These are phyloP conservation scores for Inonotus hispidus DNA, from an alignment of 1,284 basidiomycete species.

Conservation along the genomic window DNA sequence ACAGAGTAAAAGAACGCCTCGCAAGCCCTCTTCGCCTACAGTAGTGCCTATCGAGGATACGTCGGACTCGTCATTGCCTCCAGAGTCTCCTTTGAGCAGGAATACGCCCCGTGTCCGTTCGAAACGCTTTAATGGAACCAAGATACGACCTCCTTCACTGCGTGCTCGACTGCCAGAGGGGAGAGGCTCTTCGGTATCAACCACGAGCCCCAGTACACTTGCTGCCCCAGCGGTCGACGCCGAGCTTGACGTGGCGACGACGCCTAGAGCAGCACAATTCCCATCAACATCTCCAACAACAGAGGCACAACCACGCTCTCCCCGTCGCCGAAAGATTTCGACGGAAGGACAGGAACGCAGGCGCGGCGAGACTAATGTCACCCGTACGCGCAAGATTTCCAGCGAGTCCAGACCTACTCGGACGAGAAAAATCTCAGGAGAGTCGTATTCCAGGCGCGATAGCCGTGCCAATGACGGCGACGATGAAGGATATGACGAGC, in stretches of 20 bases:
- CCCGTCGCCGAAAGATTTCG: conserved; percentile 29
- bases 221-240: conserved; percentile 46
- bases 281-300: conserved; percentile 27
- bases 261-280: conserved; percentile 52
- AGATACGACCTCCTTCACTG: conserved; percentile 40
- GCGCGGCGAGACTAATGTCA: conserved; percentile 33
- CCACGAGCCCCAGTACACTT: conserved; percentile 40
- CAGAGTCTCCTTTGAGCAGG: conserved; percentile 29
- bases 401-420: conserved; percentile 29
- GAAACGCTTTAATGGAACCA: conserved; percentile 35
- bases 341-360: conserved; percentile 26
- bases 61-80: conserved; percentile 43
- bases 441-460: conserved; percentile 27
- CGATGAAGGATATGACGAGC: conserved; percentile 72
- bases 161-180: conserved; percentile 32
- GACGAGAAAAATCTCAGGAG: conserved; percentile 10
- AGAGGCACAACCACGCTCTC: conserved; percentile 23
- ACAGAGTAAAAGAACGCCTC: conserved; percentile 30
- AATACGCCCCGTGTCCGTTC: conserved; percentile 36
- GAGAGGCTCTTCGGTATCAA: conserved; percentile 30
- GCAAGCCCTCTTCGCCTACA: conserved; percentile 34
- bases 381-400: conserved; percentile 41
- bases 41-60: conserved; percentile 32
- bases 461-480: conserved; percentile 69
- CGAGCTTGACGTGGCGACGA: conserved; percentile 45